Base-by-base conservation (phyloP, 2,329 filamentous ascomycete species). In the Diplocarpon mali region DNA sequence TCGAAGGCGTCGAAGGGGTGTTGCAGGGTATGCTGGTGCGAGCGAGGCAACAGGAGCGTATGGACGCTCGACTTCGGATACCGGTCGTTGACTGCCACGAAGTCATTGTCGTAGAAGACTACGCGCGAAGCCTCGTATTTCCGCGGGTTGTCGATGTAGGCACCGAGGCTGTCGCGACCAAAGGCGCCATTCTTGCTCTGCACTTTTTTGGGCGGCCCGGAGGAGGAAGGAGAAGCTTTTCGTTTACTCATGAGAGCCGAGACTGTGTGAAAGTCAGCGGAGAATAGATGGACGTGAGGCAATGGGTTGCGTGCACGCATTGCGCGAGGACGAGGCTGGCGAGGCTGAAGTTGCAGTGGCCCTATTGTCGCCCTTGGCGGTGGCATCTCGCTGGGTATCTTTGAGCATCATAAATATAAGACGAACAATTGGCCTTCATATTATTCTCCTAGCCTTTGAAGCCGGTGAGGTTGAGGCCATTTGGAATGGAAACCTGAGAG, bases 1-100 rank as follows among this genome's bases (percentile, higher is more conserved):
- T 80, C 72, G 54, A 95, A 79, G 4, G 85, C 85, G 15, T 83
- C 75, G 58, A 90, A 82, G 0, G 90, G 89, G 55, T 94, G 83
- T 10, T 78, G 67, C 5, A 71, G 66, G 54, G 71, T 77, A 59
- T 79, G 76, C 2, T 62, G 57, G 1, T 69, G 59, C 34, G 83
- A 76, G 40, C 89, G 83, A 6, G 89, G 86, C 5, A 96, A 77
- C n/a, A 96, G 76, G 2, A 98, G 83, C 1, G 86, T 72, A 66
- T 98, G 92, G 3, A 95, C 71, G 3, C 76, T 78, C 3, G 85
- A 77, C 64, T 96, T 98, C 8, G 92, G 89, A 60, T 78, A 98
- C 49, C 78, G 69, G 66, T 98, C 92, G 55, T 81, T 73, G 62
- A 96, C 85, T 15, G 80, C 75, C 40, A 89, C 84, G 53, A 83